phyloP scores from a whole-genome alignment of 176 grass and related monocot genomes.

The sorghum (Sorghum bicolor) region Sorghum_bicolor_NCBIv3 NC_012871.2:63239001-63239500 shows the following conservation, averaged over 20 bases:
- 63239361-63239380: slow-evolving; percentile 97
- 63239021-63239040: too few species aligned
- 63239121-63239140: background rate
- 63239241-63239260: slow-evolving; percentile 5
- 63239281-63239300: slow-evolving; percentile 60
- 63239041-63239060: too few species aligned
- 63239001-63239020: too few species aligned
- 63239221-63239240: slow-evolving; percentile 4
- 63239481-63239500: background rate
- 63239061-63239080: too few species aligned
- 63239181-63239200: background rate
- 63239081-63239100: too few species aligned
- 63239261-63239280: background rate
- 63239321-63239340: slow-evolving; percentile 91
- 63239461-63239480: slow-evolving; percentile 9
- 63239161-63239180: background rate
- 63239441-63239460: slow-evolving; percentile 17
- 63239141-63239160: slow-evolving; percentile 8
- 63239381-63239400: slow-evolving; percentile 48
- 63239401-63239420: slow-evolving; percentile 29
- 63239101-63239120: too few species aligned
- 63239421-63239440: slow-evolving; percentile 8
- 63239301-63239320: slow-evolving; percentile 79
- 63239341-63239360: slow-evolving; percentile 76
- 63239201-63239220: background rate